Evolutionary conservation across 179 eudicot species (phyloP).

Genomic region (Vitellaria paradoxa): DNA sequence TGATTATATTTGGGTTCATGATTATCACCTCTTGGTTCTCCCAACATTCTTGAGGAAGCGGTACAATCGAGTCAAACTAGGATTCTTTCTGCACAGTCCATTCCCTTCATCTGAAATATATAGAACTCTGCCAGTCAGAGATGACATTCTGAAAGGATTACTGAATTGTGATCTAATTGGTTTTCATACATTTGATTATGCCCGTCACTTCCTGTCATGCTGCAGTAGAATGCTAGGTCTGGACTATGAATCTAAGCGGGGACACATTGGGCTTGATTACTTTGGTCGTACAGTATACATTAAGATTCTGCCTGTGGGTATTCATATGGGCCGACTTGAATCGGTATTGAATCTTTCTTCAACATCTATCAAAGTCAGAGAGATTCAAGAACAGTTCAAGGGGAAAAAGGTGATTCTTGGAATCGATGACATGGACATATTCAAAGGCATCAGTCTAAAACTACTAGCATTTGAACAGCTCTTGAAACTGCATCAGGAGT

Average conservation of each 20-base stretch:
- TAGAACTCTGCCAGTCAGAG: constrained; percentile 82
- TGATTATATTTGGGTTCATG: constrained; percentile 88
- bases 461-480: constrained; percentile 76
- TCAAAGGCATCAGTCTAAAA: constrained; percentile 87
- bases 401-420: constrained; percentile 80
- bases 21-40: constrained; percentile 83
- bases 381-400: constrained; percentile 60
- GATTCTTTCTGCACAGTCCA: constrained; percentile 88
- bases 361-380: constrained; percentile 55
- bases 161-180: constrained; percentile 83
- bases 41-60: constrained; percentile 85
- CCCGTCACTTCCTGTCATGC: constrained; percentile 87
- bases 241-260: constrained; percentile 86
- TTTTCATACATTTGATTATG: constrained; percentile 92
- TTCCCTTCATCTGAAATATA: constrained; percentile 93
- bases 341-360: constrained; percentile 62
- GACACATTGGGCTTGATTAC: constrained; percentile 86
- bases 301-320: constrained; percentile 83
- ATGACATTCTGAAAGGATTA: constrained; percentile 75
- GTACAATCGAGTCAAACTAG: constrained; percentile 68
- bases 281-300: constrained; percentile 86
- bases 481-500: constrained; percentile 44
- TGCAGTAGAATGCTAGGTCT: constrained; percentile 88
- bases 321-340: constrained; percentile 71
- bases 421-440: constrained; percentile 91